Percentiles rank a stretch among this genome's conserved stretches.
Conservation (phyloP, 352 stramenopile genomes). For the Phytophthora lateralis region DNA sequence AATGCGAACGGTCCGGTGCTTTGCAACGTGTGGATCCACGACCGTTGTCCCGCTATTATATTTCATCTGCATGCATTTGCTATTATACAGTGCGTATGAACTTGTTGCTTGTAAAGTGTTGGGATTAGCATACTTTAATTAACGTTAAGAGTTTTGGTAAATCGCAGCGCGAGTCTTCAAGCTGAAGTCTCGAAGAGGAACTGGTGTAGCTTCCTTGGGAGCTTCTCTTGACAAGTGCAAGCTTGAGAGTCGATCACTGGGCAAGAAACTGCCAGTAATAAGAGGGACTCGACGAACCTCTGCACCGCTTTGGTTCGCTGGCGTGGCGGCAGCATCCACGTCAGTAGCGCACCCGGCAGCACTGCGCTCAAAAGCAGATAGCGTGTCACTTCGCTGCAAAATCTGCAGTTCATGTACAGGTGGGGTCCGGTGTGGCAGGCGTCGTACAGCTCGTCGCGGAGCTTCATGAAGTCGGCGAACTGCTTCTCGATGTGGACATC, state of each 20-base stretch:
- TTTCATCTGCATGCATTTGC: too few relatives aligned
- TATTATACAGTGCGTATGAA: too few relatives aligned
- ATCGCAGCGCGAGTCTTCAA: conserved; percentile 6
- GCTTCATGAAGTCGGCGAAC: conserved; percentile 43
- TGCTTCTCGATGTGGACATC: conserved; percentile 26
- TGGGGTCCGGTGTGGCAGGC: conserved; percentile 34
- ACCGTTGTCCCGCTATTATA: too few relatives aligned
- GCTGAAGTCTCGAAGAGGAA: conserved; percentile 16
- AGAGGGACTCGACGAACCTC: conserved; percentile 31
- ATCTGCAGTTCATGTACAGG: conserved; percentile 37
- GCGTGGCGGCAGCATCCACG: conserved; percentile 27
- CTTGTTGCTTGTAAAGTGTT: too few relatives aligned
- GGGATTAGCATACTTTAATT: background rate
- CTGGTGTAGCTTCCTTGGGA: conserved; percentile 19
- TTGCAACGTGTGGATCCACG: conserved; percentile 3
- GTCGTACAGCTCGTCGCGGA: conserved; percentile 47
- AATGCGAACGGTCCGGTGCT: conserved; percentile 16
- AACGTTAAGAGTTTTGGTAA: background rate
- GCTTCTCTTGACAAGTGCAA: conserved; percentile 30
- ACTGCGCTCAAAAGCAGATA: conserved; percentile 40
- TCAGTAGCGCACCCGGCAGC: conserved; percentile 26
- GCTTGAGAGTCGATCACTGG: conserved; percentile 20
- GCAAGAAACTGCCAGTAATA: conserved; percentile 26
- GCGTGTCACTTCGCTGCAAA: conserved; percentile 46
- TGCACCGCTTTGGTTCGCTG: conserved; percentile 33